A percentile compares a stretch with the other conserved stretches of the same genome.
Evolutionary conservation across 768 basidiomycete genomes (phyloP).

Genomic region (Paxillus rubicundulus): DNA sequence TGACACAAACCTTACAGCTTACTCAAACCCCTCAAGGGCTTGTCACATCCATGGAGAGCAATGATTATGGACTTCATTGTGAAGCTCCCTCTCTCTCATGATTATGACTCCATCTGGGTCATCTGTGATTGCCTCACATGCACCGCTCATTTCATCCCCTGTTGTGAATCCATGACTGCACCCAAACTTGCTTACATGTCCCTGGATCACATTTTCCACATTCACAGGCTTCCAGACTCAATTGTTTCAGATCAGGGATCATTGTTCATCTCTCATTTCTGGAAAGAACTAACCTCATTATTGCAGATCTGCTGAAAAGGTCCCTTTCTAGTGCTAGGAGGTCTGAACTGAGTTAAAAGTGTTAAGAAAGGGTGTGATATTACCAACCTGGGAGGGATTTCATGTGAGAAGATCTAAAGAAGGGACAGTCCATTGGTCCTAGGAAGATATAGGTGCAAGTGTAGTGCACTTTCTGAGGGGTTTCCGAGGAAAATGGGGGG

Average conservation of each 20-base stretch:
- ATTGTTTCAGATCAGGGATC: slow-evolving; percentile 25
- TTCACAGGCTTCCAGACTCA: slow-evolving; percentile 19
- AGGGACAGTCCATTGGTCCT: too few relatives aligned
- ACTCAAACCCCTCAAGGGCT: slow-evolving; percentile 37
- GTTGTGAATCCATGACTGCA: slow-evolving; percentile 1
- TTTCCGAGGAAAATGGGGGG: too few relatives aligned
- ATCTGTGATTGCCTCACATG: slow-evolving; percentile 6
- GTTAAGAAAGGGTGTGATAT: too few relatives aligned
- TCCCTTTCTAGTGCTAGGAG: too few relatives aligned
- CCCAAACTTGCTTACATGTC: slow-evolving; percentile 9
- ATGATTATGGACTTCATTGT: slow-evolving; percentile 44
- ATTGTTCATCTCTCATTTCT: slow-evolving; percentile 28
- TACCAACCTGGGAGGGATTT: too few relatives aligned
- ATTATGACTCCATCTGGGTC: slow-evolving; percentile 32
- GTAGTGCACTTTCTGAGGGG: too few relatives aligned
- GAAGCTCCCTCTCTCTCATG: slow-evolving; percentile 23
- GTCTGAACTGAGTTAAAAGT: too few relatives aligned
- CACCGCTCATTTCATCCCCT: slow-evolving; percentile 10
- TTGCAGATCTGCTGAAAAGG: slow-evolving; percentile 4
- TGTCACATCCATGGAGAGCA: slow-evolving; percentile 35
- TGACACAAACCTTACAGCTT: slow-evolving; percentile 11
- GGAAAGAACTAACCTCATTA: slow-evolving; percentile 17
- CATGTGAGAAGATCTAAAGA: too few relatives aligned
- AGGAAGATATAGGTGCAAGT: too few relatives aligned
- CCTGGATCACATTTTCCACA: slow-evolving; percentile 6